Evolutionary conservation across 495 filamentous ascomycete species (phyloP).

Genomic region (Aspergillus olivimuriae): DNA sequence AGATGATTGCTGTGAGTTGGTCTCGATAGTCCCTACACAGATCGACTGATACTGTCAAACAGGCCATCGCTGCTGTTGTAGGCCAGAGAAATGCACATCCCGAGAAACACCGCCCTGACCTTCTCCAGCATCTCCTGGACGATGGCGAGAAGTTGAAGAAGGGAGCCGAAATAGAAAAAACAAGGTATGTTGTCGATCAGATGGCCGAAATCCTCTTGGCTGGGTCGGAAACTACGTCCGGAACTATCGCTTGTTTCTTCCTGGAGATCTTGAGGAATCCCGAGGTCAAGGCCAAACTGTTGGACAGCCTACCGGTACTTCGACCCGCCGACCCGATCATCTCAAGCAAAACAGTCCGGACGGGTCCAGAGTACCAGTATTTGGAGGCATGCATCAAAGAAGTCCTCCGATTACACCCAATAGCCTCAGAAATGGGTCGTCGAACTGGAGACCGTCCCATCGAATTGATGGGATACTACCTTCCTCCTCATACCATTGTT

Average conservation of each 20-base stretch:
- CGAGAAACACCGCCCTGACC: neutral
- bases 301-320: neutral
- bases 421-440: conserved; percentile 6
- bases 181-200: neutral
- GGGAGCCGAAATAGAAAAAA: neutral
- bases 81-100: neutral
- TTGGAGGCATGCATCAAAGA: conserved; percentile 11
- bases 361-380: conserved; percentile 2
- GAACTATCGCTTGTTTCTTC: neutral
- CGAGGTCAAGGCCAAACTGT: neutral
- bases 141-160: neutral
- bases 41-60: neutral
- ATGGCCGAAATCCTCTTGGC: neutral
- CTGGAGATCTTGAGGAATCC: neutral
- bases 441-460: neutral
- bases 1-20: too few species aligned
- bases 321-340: neutral
- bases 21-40: too few species aligned
- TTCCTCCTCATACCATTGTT: conserved; percentile 2
- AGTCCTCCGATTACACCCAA: conserved; percentile 5
- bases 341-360: neutral
- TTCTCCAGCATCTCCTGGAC: neutral
- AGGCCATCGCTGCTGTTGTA: neutral
- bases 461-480: neutral
- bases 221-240: neutral